phyloP scores from a whole-genome alignment of 306 rosid genomes.

The Benincasa hispida region DNA sequence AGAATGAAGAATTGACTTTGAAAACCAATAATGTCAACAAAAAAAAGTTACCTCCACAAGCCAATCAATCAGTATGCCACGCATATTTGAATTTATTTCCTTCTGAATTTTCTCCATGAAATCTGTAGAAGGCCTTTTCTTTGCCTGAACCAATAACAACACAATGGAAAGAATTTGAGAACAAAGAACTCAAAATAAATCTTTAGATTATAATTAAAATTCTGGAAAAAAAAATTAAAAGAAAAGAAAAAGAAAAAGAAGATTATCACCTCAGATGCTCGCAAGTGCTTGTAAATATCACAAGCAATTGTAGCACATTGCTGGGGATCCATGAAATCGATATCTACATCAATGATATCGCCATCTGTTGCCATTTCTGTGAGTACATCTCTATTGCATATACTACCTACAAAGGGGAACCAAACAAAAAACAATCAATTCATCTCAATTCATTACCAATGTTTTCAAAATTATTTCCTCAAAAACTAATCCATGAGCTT shows the following conservation, averaged over 20 bases:
- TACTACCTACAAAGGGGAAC: constrained; percentile 34
- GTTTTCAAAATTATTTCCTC: not conserved
- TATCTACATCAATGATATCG: constrained; percentile 46
- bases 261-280: constrained; percentile 66
- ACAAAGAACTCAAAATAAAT: not conserved
- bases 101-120: constrained; percentile 84
- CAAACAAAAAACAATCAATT: not conserved
- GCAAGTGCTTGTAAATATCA: constrained; percentile 87
- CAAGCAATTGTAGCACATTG: constrained; percentile 84
- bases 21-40: not conserved
- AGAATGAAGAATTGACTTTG: not conserved
- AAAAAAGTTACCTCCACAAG: constrained; percentile 74
- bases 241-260: not conserved
- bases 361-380: constrained; percentile 47
- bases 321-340: constrained; percentile 62
- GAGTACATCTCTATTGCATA: constrained; percentile 53
- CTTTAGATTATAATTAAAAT: not conserved
- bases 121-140: constrained; percentile 81
- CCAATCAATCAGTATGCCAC: constrained; percentile 82
- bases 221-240: no score
- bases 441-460: not conserved
- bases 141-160: constrained; percentile 25
- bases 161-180: not conserved
- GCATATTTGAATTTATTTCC: constrained; percentile 79
- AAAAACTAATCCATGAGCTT: not conserved